A percentile compares a stretch with the other conserved stretches of the same genome.
Evolutionary conservation across 2,329 filamentous ascomycete species (phyloP).

Genomic region (Phoma sp.): DNA sequence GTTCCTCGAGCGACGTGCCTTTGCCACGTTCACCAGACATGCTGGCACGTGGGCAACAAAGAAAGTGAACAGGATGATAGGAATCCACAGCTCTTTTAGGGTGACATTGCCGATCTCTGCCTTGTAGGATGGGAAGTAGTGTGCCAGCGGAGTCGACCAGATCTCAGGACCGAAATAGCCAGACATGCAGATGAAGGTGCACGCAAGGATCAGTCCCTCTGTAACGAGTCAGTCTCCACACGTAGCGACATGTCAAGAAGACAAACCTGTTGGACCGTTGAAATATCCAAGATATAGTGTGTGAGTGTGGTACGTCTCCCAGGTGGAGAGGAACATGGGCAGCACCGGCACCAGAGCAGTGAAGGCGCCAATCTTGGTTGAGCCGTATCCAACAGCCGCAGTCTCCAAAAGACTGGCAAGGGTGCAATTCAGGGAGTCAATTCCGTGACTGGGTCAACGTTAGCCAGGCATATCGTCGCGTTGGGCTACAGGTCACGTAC

Average conservation of each 20-base stretch:
- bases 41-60: slow-evolving; percentile 76
- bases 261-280: slow-evolving; percentile 81
- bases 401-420: slow-evolving; percentile 89
- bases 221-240: slow-evolving; percentile 20
- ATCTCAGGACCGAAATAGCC: slow-evolving; percentile 88
- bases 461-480: slow-evolving; percentile 31
- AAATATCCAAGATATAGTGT: slow-evolving; percentile 95
- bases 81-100: slow-evolving; percentile 89
- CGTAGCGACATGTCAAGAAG: neutral
- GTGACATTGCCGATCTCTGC: slow-evolving; percentile 72
- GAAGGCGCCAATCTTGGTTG: slow-evolving; percentile 83
- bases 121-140: slow-evolving; percentile 51
- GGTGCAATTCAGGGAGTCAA: slow-evolving; percentile 97
- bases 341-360: slow-evolving; percentile 90
- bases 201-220: slow-evolving; percentile 90
- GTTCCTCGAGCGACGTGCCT: slow-evolving; percentile 73
- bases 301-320: slow-evolving; percentile 99
- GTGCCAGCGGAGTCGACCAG: slow-evolving; percentile 78
- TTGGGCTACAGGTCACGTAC: slow-evolving; percentile 51
- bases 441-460: slow-evolving; percentile 71
- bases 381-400: slow-evolving; percentile 89
- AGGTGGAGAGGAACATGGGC: slow-evolving; percentile 99
- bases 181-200: slow-evolving; percentile 81
- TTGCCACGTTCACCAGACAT: slow-evolving; percentile 84
- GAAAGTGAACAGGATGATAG: slow-evolving; percentile 57